Evolutionary conservation across 2,329 filamentous ascomycete genomes (phyloP), one percentile per base, ranked within the genome.

Genomic region (Fusarium sp.): DNA sequence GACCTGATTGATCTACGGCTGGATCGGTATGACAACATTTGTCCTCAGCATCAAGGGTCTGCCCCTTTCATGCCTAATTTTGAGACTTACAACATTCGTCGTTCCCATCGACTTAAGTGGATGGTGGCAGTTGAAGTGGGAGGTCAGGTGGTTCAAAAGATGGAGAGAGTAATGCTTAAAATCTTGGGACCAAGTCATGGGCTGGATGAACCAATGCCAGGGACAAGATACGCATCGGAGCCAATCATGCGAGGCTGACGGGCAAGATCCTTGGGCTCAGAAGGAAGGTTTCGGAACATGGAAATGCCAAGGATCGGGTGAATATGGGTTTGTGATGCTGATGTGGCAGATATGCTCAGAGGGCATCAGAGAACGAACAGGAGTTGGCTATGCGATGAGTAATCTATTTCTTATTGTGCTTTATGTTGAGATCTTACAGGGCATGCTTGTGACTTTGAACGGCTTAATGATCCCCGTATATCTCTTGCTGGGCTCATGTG

Each of bases 51-150:
- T 18, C 11, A 9, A 14, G 6, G 29, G 8, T 4, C 4, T 16
- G 14, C 31, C 13, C 9, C 20, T 39, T 57, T 24, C 16, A 37
- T 45, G 2, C 77, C 79, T 1, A 68, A 45, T 13, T 76, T 81
- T 63, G 65, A 56, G 27, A 80, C 76, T 0, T 80, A 78, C 58
- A 81, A 79, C 24, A 77, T 82, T 20, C 67, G 60, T 3, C 74
- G 80, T 4, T 67, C 35, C 0, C 79, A 82, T 43, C 50, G 27
- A 1, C 9, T 81, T 0, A 69, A 64, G 6, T 82, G 79, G 78
- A 29, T 5, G 2, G 1, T 76, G 1, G 4, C n/a, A 0, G 6
- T 37, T 2, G 63, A 69, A 10, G 13, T 77, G 1, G 48, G 31
- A 0, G 69, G 65, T 0, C 29, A 71, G 13, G 8, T 11, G 1